A percentile compares a stretch with the other conserved stretches of the same genome.
These are phyloP conservation scores for Gaultheria prostrata DNA, from an alignment of 148 eudicot genomes.

Conservation along the genomic window DNA sequence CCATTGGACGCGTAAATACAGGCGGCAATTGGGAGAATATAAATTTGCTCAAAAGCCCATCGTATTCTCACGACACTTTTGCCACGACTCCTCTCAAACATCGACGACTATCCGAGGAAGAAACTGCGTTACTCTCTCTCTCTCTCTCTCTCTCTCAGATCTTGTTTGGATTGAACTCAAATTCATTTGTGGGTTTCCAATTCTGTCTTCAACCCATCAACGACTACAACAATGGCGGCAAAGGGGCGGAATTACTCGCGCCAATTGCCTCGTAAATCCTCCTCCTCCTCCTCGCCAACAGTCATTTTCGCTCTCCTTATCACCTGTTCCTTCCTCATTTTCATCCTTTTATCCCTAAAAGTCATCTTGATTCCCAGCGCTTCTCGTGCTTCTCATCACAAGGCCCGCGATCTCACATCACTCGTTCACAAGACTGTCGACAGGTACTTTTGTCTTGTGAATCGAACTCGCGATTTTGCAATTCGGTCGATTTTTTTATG, in stretches of 20 bases:
- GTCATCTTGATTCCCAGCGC: constrained; percentile 52
- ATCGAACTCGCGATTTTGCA: neutral
- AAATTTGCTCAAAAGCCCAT: no score
- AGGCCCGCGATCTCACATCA: constrained; percentile 60
- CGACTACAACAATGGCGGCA: constrained; percentile 48
- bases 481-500: constrained; percentile 1
- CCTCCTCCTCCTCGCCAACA: constrained; percentile 45
- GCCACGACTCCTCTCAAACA: neutral
- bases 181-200: neutral
- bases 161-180: constrained; percentile 8
- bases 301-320: constrained; percentile 45
- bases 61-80: neutral
- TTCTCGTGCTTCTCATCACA: constrained; percentile 27
- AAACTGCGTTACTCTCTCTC: no score
- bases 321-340: constrained; percentile 41
- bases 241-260: constrained; percentile 46
- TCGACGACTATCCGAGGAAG: no score
- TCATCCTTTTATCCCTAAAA: constrained; percentile 63
- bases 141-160: constrained; percentile 10
- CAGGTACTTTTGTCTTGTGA: constrained; percentile 28
- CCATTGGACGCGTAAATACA: no score
- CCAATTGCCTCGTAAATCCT: constrained; percentile 35
- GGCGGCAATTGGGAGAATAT: no score
- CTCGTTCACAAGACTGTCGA: constrained; percentile 45
- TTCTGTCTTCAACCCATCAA: neutral